phyloP scores from a whole-genome alignment of 1,139 yeast genomes.

The Lizanozyma gosingica region DNA sequence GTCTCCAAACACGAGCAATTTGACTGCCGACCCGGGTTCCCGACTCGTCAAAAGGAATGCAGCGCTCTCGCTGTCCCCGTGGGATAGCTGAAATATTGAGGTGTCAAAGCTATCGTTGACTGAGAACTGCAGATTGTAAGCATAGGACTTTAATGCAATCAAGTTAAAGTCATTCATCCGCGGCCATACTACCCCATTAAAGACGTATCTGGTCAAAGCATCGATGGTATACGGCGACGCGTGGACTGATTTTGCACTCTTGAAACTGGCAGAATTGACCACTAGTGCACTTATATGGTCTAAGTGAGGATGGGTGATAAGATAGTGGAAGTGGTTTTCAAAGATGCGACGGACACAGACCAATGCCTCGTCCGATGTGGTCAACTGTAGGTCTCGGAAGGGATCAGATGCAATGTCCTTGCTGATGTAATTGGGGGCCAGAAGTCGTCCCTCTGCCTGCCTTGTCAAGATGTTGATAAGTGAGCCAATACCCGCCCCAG shows the following conservation, averaged over 20 bases:
- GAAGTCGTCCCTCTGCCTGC: conserved; percentile 4
- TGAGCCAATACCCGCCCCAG: conserved; percentile 57
- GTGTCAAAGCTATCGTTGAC: conserved; percentile 15
- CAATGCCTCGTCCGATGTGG: too few relatives aligned
- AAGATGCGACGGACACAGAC: conserved; percentile 26
- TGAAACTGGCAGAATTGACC: conserved; percentile 60
- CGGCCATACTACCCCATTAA: conserved; percentile 82
- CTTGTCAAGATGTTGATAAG: conserved; percentile 28
- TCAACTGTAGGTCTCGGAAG: too few relatives aligned
- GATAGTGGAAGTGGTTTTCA: conserved; percentile 31
- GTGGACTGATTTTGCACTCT: conserved; percentile 30
- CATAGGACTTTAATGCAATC: conserved; percentile 12
- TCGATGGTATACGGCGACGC: conserved; percentile 48
- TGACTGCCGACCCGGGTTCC: conserved; percentile 17
- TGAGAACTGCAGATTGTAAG: conserved; percentile 2
- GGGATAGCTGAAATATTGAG: conserved; percentile 19
- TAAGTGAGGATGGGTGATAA: conserved; percentile 76
- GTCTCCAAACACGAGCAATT: conserved; percentile 66
- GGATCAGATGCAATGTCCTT: background rate
- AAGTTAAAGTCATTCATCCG: conserved; percentile 38
- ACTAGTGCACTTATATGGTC: conserved; percentile 71
- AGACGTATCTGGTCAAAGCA: conserved; percentile 46
- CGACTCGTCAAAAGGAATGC: conserved; percentile 40
- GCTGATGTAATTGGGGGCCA: background rate
- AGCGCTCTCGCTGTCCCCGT: conserved; percentile 17